A percentile compares a stretch with the other conserved stretches of the same genome.
Evolutionary conservation across 352 stramenopile genomes (phyloP).

Genomic region (Pythium apleroticum): DNA sequence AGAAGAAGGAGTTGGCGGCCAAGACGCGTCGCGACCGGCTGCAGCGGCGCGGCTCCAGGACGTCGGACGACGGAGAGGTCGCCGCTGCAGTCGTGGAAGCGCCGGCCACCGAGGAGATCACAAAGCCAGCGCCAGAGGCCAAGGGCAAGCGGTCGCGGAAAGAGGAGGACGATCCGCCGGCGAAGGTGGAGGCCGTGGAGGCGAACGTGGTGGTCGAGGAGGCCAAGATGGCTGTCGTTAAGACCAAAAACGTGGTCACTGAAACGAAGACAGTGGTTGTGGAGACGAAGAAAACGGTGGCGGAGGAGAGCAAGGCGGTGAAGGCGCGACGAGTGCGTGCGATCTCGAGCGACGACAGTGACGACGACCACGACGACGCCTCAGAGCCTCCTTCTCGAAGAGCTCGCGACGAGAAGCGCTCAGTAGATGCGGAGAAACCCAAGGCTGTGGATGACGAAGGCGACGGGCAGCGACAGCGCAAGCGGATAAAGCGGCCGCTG

Average conservation of each 20-base stretch:
- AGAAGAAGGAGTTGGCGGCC: not conserved
- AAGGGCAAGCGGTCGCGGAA: not conserved
- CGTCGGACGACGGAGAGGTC: not conserved
- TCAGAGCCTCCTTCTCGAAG: not conserved
- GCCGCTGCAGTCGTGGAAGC: not conserved
- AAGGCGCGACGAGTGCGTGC: not conserved
- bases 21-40: not conserved
- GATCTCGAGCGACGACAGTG: constrained; percentile 10
- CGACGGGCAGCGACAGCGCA: constrained; percentile 10
- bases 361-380: not conserved
- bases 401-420: not conserved
- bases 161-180: not conserved
- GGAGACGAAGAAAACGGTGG: not conserved
- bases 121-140: not conserved
- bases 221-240: not conserved
- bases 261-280: not conserved
- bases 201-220: not conserved
- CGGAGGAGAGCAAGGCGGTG: not conserved
- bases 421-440: not conserved
- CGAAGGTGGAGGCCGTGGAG: not conserved
- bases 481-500: constrained; percentile 17
- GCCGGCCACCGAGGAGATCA: not conserved
- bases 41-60: constrained; percentile 1
- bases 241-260: not conserved
- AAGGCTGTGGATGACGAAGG: not conserved